Evolutionary conservation across 371 early-diverging fungal species (phyloP), one percentile per base, ranked within the genome.

Genomic region (Haplosporangium sp.): DNA sequence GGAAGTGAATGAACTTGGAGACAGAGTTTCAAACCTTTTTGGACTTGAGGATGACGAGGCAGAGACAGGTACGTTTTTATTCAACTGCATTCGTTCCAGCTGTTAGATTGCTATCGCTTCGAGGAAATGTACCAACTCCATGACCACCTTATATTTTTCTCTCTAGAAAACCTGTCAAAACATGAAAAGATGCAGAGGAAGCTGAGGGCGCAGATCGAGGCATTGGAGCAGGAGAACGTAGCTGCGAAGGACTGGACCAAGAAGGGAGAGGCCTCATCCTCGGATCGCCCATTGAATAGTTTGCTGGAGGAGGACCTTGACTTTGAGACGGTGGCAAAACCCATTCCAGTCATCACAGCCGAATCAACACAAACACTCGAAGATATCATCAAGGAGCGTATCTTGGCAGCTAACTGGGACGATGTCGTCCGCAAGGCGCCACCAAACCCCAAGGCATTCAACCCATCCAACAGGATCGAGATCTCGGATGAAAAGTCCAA

Each of bases 341-440:
- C 99, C 16, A 96, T 95, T 0, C 99, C 99, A 6, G 93, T 97
- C 14, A 92, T 97, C 54, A 98, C 98, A 0, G 94, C 95, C 76
- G 96, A 97, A 81, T 84, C 87, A 2, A 98, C 98, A 0, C 81
- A 86, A 66, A 87, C 94, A 10, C 86, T 99, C 37, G 98, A 98
- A 77, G 96, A 96, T 37, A 80, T 97, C 67, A 99, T 99, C 83
- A 94, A 93, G 83, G 91, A 90, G 63, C 94, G 98, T 57, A 97
- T 99, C 77, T 47, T 91, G 29, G 91, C 93, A 69, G 85, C 89
- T 75, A 85, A 73, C 70, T 99, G 92, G 85, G 95, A 98, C 82
- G 98, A 98, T 79, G 98, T 98, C 1, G 94, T 89, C 53, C 92
- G 89, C 57, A 95, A 95, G 81, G 85, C 89, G n/a, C 89, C 92